Percentiles rank a stretch among this genome's conserved stretches.
Conservation (phyloP, 1,139 yeast genomes). For the Schwanniomyces etchellsii region DNA sequence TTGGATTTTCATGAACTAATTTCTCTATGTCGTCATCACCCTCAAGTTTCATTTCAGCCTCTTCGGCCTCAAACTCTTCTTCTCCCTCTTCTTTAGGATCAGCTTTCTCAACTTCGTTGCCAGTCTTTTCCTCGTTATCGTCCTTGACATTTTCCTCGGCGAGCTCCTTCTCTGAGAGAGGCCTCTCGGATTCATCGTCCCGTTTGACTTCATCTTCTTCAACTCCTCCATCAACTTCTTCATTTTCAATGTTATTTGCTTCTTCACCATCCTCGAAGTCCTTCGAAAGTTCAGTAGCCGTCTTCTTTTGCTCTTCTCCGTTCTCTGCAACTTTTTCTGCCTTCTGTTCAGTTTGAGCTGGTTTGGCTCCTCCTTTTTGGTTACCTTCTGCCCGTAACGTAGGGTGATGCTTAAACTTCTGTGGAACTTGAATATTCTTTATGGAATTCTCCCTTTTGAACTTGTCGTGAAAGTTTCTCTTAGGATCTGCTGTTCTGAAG, state of each 20-base stretch:
- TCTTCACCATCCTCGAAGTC: conserved; percentile 5
- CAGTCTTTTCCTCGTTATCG: conserved; percentile 6
- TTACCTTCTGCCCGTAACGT: conserved; percentile 30
- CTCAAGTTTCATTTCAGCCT: conserved; percentile 4
- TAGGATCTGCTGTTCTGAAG: conserved; percentile 29
- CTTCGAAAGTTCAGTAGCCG: no score
- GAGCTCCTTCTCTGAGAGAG: conserved; percentile 5
- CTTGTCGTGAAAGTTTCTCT: conserved; percentile 29
- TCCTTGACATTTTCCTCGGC: conserved; percentile 7
- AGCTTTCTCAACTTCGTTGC: conserved; percentile 7
- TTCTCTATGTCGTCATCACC: conserved; percentile 12
- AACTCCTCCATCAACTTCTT: conserved; percentile 8
- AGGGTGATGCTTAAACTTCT: conserved; percentile 38
- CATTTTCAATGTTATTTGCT: conserved; percentile 10
- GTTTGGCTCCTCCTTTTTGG: conserved; percentile 10
- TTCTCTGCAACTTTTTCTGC: conserved; percentile 16
- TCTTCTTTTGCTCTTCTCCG: conserved; percentile 8
- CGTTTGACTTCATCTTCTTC: conserved; percentile 6
- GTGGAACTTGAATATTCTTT: conserved; percentile 33
- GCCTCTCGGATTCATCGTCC: conserved; percentile 6
- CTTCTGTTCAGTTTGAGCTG: conserved; percentile 9
- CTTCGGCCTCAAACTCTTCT: conserved; percentile 6
- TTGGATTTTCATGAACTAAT: conserved; percentile 21
- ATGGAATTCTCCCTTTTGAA: conserved; percentile 32
- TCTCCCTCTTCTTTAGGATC: conserved; percentile 9